Conservation (phyloP, 1,284 basidiomycete species). For the Mycosarcoma maydis region DNA sequence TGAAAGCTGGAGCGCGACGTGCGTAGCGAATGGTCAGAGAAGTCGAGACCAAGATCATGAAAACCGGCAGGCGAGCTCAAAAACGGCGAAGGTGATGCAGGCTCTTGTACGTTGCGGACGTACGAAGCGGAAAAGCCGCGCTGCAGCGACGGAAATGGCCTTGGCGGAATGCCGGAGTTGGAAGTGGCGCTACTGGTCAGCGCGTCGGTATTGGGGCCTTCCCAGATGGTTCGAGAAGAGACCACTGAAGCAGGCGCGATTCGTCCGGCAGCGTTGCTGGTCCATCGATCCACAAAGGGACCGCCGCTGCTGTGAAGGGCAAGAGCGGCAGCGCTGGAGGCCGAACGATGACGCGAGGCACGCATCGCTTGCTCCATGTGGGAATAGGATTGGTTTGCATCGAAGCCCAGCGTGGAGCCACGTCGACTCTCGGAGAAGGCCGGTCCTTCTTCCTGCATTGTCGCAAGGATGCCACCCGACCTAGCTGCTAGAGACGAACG, state of each 20-base stretch:
- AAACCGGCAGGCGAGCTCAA: conserved; percentile 37
- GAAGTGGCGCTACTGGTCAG: conserved; percentile 1
- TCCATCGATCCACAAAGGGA: conserved; percentile 30
- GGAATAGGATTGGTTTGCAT: conserved; percentile 10
- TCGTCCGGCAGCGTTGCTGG: conserved; percentile 29
- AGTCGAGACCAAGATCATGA: conserved; percentile 25
- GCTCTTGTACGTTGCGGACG: conserved; percentile 27
- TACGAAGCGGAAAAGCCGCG: conserved; percentile 37
- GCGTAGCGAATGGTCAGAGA: conserved; percentile 18
- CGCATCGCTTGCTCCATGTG: conserved; percentile 32
- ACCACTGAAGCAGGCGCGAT: conserved; percentile 13
- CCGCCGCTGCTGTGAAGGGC: conserved; percentile 33
- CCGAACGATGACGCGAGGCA: conserved; percentile 43
- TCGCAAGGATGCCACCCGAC: conserved; percentile 29
- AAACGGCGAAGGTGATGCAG: conserved; percentile 27
- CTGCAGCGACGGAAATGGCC: conserved; percentile 23
- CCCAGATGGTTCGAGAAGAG: conserved; percentile 31
- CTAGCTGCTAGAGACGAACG: conserved; percentile 23
- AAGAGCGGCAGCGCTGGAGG: conserved; percentile 55
- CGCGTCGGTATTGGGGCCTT: conserved; percentile 13
- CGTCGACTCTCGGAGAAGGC: conserved; percentile 13
- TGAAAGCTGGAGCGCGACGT: conserved; percentile 17
- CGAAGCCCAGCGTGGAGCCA: conserved; percentile 27
- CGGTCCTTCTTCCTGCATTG: conserved; percentile 43
- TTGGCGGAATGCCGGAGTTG: conserved; percentile 13